Evolutionary conservation across 2,329 filamentous ascomycete genomes (phyloP).

Genomic region (Pyrenochaeta sp.): DNA sequence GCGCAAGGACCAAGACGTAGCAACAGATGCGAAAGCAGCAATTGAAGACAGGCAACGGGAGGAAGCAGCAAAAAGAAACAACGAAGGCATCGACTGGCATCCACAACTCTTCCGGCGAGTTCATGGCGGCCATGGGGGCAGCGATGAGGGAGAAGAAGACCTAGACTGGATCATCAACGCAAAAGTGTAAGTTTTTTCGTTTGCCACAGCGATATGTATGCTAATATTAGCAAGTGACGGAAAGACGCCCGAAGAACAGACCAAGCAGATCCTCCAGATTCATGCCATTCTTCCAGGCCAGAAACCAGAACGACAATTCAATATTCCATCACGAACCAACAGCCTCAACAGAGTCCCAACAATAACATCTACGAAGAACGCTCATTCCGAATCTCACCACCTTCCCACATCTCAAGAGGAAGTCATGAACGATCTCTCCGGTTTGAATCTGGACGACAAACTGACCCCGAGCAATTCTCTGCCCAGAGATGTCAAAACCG

Average conservation of each 20-base stretch:
- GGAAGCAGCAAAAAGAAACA: slow-evolving; percentile 80
- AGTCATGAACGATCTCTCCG: not conserved
- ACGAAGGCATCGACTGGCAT: slow-evolving; percentile 84
- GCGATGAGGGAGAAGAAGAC: slow-evolving; percentile 84
- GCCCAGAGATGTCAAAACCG: slow-evolving; percentile 10
- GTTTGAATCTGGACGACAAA: slow-evolving; percentile 48
- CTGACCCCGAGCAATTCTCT: slow-evolving; percentile 29
- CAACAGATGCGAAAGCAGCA: slow-evolving; percentile 94
- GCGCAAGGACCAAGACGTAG: slow-evolving; percentile 82
- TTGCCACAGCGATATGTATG: not conserved
- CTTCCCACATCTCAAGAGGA: no score
- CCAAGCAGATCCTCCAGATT: slow-evolving; percentile 84
- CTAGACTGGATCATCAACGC: slow-evolving; percentile 96
- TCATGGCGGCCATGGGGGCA: slow-evolving; percentile 71
- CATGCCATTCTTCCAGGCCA: slow-evolving; percentile 86
- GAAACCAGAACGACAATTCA: slow-evolving; percentile 61
- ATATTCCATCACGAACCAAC: slow-evolving; percentile 61
- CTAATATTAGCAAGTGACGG: slow-evolving; percentile 56
- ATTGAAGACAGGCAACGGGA: slow-evolving; percentile 92
- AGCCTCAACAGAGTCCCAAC: slow-evolving; percentile 25
- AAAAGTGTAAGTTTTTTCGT: slow-evolving; percentile 68
- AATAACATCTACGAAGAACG: slow-evolving; percentile 4
- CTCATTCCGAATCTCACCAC: no score
- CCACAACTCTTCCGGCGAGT: slow-evolving; percentile 84
- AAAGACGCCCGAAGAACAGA: slow-evolving; percentile 71